Base-by-base conservation (phyloP, 1,284 basidiomycete species). In the Papiliotrema fonsecae region DNA sequence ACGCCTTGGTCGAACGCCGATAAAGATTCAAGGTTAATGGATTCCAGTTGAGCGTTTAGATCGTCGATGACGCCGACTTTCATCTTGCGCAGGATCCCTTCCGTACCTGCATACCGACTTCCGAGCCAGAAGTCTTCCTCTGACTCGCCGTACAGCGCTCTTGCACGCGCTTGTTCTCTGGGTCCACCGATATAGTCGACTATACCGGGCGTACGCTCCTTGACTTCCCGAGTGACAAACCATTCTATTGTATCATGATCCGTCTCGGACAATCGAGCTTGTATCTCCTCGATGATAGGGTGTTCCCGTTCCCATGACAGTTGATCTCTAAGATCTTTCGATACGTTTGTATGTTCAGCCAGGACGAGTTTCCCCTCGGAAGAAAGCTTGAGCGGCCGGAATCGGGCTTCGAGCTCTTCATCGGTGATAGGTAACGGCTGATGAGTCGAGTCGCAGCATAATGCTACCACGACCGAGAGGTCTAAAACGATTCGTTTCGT, bases 381-480 rank as follows among this genome's bases (percentile, higher is more conserved):
- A 4, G 37, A 24, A 5, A 25, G 16, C 7, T 18, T 34, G 2
- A 54, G 22, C 0, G 57, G 34, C 10, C 67, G 75, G 61, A 87
- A 90, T 2, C 86, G 79, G 14, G 68, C 61, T 30, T 81, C 76
- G 0, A 86, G 83, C 40, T 64, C 67, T 1, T 80, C 77, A 0
- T 77, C 58, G 1, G 78, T 77, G 0, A 47, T 34, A 0, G 88
- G 88, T 0, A 89, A 74, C 0, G 79, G 76, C 0, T 83, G 76
- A 65, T 91, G 88, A 0, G 87, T 85, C 42, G 88, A 81, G 59
- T 91, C 88, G 22, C 87, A 88, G 32, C 87, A 81, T 25, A 92
- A 78, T 0, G 88, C 88, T 45, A 91, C 85, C 45, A 92, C 78
- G 1, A 86, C 78, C 0, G 87, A 88, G 7, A 91, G 76, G 66